Evolutionary conservation across 306 rosid species (phyloP).

Genomic region (Corylus americana): DNA sequence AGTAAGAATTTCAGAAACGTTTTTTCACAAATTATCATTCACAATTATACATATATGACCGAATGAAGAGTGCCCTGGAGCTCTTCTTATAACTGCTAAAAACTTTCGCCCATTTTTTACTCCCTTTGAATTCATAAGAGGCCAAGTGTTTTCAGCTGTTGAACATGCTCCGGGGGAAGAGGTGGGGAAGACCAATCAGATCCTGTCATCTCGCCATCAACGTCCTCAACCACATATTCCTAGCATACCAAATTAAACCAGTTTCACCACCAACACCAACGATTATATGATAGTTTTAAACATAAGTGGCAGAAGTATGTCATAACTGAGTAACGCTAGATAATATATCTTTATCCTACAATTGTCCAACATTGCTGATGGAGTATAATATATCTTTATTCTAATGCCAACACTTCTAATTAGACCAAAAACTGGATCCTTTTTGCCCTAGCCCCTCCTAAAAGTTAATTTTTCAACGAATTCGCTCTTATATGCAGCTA

Average conservation of each 20-base stretch:
- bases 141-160: conserved; percentile 89
- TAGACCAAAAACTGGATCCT: background rate
- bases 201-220: conserved; percentile 88
- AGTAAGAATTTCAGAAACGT: conserved; percentile 26
- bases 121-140: conserved; percentile 54
- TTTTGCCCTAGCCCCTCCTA: background rate
- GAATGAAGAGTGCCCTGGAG: conserved; percentile 29
- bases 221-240: conserved; percentile 98
- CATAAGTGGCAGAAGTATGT: background rate
- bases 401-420: conserved; percentile 17
- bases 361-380: no score
- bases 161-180: conserved; percentile 87
- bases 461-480: background rate
- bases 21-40: conserved; percentile 27
- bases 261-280: conserved; percentile 22
- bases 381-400: background rate
- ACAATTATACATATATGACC: conserved; percentile 37
- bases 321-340: no score
- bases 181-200: conserved; percentile 88
- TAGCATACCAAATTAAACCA: conserved; percentile 30
- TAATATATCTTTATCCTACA: no score
- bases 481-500: conserved; percentile 10
- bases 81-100: conserved; percentile 15
- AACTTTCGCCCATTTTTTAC: conserved; percentile 26
- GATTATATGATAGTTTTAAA: background rate